phyloP scores from a whole-genome alignment of 2,329 filamentous ascomycete species.

The Clarireedia sp. region DNA sequence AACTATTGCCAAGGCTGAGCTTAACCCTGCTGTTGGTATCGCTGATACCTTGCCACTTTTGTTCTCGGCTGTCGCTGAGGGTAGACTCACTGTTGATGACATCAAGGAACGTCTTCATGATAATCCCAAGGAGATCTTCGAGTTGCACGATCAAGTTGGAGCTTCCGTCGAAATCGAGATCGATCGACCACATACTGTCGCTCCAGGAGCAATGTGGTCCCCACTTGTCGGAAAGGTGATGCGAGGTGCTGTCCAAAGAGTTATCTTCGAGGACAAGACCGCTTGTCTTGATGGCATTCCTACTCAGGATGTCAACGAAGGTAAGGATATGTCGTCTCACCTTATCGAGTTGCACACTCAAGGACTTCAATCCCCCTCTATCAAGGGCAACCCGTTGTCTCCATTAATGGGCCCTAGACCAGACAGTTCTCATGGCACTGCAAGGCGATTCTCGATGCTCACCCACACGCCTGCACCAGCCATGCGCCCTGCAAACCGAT shows the following conservation, averaged over 20 bases:
- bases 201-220: conserved; percentile 51
- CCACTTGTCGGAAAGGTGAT: conserved; percentile 63
- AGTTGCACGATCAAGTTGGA: conserved; percentile 71
- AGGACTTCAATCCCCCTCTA: conserved; percentile 45
- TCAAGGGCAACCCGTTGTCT: conserved; percentile 38
- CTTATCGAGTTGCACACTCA: conserved; percentile 34
- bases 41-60: conserved; percentile 66
- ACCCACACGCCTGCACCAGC: conserved; percentile 20
- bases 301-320: conserved; percentile 46
- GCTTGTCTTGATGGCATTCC: conserved; percentile 67
- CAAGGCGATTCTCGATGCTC: conserved; percentile 30
- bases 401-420: conserved; percentile 25
- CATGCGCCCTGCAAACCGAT: conserved; percentile 30
- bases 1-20: conserved; percentile 42
- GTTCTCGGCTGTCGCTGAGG: conserved; percentile 67
- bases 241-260: conserved; percentile 63
- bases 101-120: conserved; percentile 64
- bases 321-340: conserved; percentile 71
- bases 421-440: conserved; percentile 30
- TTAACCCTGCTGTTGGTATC: conserved; percentile 58
- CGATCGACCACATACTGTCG: conserved; percentile 59
- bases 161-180: conserved; percentile 69
- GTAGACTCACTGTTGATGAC: conserved; percentile 65
- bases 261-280: conserved; percentile 67
- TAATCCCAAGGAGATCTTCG: conserved; percentile 74